Percentiles rank a stretch among this genome's conserved stretches.
Conservation (phyloP, 768 basidiomycete species). For the Podaxis rugospora region DNA sequence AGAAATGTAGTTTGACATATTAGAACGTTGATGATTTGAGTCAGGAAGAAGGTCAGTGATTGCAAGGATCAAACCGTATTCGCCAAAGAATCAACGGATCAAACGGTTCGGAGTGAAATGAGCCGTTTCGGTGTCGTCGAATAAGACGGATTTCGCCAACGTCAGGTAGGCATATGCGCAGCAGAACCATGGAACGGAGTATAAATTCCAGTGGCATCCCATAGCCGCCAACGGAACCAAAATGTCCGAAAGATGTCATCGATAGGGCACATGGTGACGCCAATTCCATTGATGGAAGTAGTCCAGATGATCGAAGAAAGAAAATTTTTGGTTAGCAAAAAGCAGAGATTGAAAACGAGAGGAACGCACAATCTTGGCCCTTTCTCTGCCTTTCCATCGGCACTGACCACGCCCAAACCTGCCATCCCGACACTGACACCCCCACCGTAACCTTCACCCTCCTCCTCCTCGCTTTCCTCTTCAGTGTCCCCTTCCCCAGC, state of each 20-base stretch:
- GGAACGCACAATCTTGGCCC: conserved; percentile 34
- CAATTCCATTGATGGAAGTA: not conserved
- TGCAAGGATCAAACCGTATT: not conserved
- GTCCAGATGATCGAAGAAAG: not conserved
- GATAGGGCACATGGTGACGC: not conserved
- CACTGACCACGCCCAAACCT: conserved; percentile 35
- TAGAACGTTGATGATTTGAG: not conserved
- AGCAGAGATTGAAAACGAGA: conserved; percentile 6
- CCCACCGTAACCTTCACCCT: conserved; percentile 26
- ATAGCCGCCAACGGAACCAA: not conserved
- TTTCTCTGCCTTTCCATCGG: conserved; percentile 25
- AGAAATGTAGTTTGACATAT: not conserved
- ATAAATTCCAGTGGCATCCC: not conserved
- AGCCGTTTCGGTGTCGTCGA: not conserved
- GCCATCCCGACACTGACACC: conserved; percentile 45
- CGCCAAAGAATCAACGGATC: not conserved
- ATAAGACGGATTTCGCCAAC: not conserved
- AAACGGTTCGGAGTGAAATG: not conserved
- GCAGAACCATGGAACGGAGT: not conserved
- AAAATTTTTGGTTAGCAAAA: not conserved
- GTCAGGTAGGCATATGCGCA: not conserved
- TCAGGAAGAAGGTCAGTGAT: not conserved
- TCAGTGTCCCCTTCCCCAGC: conserved; percentile 27
- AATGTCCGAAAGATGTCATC: not conserved
- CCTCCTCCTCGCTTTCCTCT: conserved; percentile 38